These are phyloP conservation scores for Calocybe gangraenosa DNA, from an alignment of 768 basidiomycete species.

Conservation along the genomic window DNA sequence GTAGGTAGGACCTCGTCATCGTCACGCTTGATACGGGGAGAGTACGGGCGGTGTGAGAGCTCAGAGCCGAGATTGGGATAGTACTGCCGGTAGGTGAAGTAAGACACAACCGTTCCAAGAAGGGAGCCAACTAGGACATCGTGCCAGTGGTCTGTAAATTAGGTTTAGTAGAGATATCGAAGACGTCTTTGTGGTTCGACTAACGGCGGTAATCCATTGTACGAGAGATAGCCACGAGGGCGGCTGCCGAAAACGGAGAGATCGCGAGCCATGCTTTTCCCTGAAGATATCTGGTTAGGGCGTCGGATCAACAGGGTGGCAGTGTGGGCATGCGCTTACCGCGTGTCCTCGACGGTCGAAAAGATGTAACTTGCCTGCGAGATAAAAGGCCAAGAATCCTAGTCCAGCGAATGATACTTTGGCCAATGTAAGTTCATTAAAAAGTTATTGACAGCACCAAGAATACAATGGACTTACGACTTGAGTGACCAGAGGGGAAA, in stretches of 20 bases:
- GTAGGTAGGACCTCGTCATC: conserved; percentile 39
- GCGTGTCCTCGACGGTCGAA: conserved; percentile 79
- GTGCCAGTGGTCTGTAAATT: conserved; percentile 76
- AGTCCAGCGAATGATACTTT: conserved; percentile 91
- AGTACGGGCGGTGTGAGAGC: conserved; percentile 63
- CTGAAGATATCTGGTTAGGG: conserved; percentile 22
- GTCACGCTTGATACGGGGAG: conserved; percentile 57
- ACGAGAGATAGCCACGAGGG: conserved; percentile 76
- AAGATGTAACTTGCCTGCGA: conserved; percentile 89
- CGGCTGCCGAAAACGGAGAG: conserved; percentile 71
- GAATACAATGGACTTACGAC: conserved; percentile 46
- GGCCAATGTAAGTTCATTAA: conserved; percentile 3
- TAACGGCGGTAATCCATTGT: conserved; percentile 90
- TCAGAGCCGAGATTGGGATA: conserved; percentile 69
- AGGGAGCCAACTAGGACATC: conserved; percentile 81
- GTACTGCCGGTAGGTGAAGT: conserved; percentile 80
- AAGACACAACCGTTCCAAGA: conserved; percentile 68
- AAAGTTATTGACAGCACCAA: too few species aligned
- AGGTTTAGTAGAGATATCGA: conserved; percentile 9
- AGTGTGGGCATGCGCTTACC: conserved; percentile 30
- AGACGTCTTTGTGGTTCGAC: conserved; percentile 21
- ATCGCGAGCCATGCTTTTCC: conserved; percentile 83
- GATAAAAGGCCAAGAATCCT: conserved; percentile 82
- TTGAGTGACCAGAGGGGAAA: conserved; percentile 90
- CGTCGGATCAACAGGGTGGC: neutral